Percentiles rank a stretch among this genome's conserved stretches.
phyloP scores from a whole-genome alignment of 2,329 filamentous ascomycete species.

The Talaromyces atroroseus region DNA sequence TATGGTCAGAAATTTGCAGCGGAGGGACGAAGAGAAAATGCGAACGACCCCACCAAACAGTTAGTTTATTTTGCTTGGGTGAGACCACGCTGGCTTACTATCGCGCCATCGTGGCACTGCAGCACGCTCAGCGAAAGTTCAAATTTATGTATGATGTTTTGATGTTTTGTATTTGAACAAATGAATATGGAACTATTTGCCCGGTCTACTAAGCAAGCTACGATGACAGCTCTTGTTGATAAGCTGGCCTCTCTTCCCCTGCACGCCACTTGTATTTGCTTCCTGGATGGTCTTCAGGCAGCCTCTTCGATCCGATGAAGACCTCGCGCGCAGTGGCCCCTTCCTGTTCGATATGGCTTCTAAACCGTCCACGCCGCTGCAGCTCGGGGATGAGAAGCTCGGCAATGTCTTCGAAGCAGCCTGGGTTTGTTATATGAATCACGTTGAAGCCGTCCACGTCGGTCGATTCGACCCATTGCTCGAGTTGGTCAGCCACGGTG shows the following conservation, averaged over 20 bases:
- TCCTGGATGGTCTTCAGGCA: conserved; percentile 28
- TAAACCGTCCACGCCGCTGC: conserved; percentile 33
- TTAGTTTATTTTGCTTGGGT: too few relatives aligned
- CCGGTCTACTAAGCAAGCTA: too few relatives aligned
- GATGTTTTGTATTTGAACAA: too few relatives aligned
- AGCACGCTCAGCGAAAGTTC: too few relatives aligned
- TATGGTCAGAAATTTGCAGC: too few relatives aligned
- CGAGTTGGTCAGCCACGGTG: conserved; percentile 34
- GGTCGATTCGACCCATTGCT: conserved; percentile 21
- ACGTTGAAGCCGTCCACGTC: conserved; percentile 22
- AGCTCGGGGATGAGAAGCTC: conserved; percentile 22
- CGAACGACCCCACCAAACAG: too few relatives aligned
- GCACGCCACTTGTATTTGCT: conserved; percentile 32
- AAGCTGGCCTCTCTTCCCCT: conserved; percentile 29
- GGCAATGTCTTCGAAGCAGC: conserved; percentile 20
- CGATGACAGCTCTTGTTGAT: conserved; percentile 12
- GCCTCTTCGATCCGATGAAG: conserved; percentile 26
- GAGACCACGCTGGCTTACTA: too few relatives aligned
- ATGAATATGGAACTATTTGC: too few relatives aligned
- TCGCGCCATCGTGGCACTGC: too few relatives aligned
- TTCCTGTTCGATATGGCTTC: conserved; percentile 30
- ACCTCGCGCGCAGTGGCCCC: conserved; percentile 38
- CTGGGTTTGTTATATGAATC: conserved; percentile 17
- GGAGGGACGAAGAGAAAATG: background rate
- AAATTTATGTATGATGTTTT: too few relatives aligned